phyloP scores from a whole-genome alignment of 148 eudicot genomes.

The Arctostaphylos glauca region DNA sequence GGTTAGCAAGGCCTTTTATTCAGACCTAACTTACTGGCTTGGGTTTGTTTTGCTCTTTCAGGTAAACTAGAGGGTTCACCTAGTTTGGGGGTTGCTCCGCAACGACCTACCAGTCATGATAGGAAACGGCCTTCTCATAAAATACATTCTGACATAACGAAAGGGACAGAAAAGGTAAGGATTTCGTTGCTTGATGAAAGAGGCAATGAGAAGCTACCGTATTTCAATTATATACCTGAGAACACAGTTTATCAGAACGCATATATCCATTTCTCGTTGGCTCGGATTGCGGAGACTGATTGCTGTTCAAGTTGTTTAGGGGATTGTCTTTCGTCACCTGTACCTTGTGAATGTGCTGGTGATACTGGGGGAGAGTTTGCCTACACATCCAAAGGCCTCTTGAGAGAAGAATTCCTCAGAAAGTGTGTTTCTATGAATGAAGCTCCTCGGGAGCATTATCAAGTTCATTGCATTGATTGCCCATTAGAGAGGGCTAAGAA shows the following conservation, averaged over 20 bases:
- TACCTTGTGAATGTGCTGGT: slow-evolving; percentile 64
- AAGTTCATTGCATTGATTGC: slow-evolving; percentile 51
- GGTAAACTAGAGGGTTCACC: slow-evolving; percentile 30
- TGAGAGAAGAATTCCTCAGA: slow-evolving; percentile 43
- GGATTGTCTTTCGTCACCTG: slow-evolving; percentile 41
- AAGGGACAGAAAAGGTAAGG: slow-evolving; percentile 48
- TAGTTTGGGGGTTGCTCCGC: slow-evolving; percentile 10
- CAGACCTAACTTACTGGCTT: neutral
- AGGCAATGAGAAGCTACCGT: slow-evolving; percentile 31
- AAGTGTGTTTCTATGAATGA: slow-evolving; percentile 33
- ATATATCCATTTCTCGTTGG: slow-evolving; percentile 47
- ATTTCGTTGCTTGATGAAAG: slow-evolving; percentile 47
- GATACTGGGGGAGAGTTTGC: slow-evolving; percentile 69
- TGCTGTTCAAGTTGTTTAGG: slow-evolving; percentile 52
- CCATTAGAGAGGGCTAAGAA: slow-evolving; percentile 53
- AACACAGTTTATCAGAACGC: slow-evolving; percentile 59
- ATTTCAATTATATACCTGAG: slow-evolving; percentile 44
- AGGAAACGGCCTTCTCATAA: slow-evolving; percentile 7
- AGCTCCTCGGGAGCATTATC: slow-evolving; percentile 35
- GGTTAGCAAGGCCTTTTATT: neutral
- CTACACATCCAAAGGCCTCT: slow-evolving; percentile 56
- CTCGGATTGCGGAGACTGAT: slow-evolving; percentile 60
- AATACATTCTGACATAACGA: slow-evolving; percentile 43
- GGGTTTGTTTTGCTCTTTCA: slow-evolving; percentile 23
- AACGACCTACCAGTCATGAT: slow-evolving; percentile 15